Evolutionary conservation across 1,284 basidiomycete genomes (phyloP).

Genomic region (Neotropicomus parvogracilis): DNA sequence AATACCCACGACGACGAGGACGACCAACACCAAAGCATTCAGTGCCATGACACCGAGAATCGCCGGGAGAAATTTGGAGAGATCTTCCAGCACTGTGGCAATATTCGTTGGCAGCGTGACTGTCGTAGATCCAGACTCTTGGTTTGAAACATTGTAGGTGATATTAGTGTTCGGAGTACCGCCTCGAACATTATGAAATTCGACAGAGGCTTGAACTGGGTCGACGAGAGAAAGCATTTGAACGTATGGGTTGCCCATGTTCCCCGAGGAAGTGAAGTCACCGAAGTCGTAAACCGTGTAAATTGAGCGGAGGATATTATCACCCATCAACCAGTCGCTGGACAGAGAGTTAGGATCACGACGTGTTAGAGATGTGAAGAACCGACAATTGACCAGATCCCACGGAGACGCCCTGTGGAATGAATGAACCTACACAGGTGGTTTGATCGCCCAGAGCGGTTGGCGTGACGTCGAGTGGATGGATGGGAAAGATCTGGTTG

Average conservation of each 20-base stretch:
- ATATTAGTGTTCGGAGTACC: conserved; percentile 60
- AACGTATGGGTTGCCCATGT: conserved; percentile 72
- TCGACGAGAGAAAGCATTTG: conserved; percentile 66
- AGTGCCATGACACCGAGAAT: conserved; percentile 69
- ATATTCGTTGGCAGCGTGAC: conserved; percentile 53
- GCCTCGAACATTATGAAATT: conserved; percentile 65
- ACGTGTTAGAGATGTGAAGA: conserved; percentile 1
- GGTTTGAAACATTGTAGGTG: conserved; percentile 57
- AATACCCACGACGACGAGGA: conserved; percentile 50
- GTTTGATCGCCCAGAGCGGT: conserved; percentile 40
- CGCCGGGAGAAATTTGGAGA: conserved; percentile 61
- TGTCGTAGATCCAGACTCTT: conserved; percentile 42
- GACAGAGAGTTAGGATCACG: conserved; percentile 7
- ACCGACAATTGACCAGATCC: conserved; percentile 62
- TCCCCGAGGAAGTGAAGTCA: conserved; percentile 59
- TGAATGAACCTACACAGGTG: conserved; percentile 67
- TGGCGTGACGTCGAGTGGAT: conserved; percentile 70
- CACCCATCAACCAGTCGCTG: conserved; percentile 79
- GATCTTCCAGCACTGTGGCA: conserved; percentile 52
- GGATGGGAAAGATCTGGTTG: conserved; percentile 63
- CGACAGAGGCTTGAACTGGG: conserved; percentile 61
- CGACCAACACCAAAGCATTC: conserved; percentile 63
- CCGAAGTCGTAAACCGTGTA: conserved; percentile 88
- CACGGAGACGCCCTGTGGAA: conserved; percentile 56
- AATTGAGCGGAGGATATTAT: conserved; percentile 76